Evolutionary conservation across 192 early-diverging fungal species (phyloP).

Genomic region (Entomortierella chlamydospora): DNA sequence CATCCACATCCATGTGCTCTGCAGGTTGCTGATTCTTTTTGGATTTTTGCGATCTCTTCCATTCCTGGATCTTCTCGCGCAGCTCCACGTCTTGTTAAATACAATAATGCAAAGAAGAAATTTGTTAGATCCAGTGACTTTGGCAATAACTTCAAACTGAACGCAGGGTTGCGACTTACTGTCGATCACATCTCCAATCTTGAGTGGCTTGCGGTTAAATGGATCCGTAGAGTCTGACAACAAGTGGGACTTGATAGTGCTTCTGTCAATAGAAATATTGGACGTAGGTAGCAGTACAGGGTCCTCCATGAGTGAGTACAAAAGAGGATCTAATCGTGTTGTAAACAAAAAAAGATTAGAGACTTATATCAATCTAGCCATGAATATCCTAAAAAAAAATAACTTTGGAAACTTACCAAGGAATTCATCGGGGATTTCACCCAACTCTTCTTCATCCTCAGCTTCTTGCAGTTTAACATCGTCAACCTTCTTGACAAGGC

Average conservation of each 20-base stretch:
- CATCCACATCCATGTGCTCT: neutral
- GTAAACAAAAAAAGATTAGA: neutral
- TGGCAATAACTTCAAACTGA: too few species aligned
- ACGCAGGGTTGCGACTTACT: constrained; percentile 59
- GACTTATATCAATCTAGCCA: too few species aligned
- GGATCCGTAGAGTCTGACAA: constrained; percentile 92
- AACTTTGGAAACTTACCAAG: constrained; percentile 63
- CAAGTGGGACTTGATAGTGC: constrained; percentile 89
- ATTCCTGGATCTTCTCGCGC: constrained; percentile 26
- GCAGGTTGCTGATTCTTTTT: constrained; percentile 27
- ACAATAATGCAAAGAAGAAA: neutral
- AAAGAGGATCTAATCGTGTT: constrained; percentile 76
- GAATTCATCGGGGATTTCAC: constrained; percentile 91
- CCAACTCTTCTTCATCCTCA: constrained; percentile 82
- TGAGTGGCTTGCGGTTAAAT: constrained; percentile 91
- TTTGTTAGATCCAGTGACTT: too few species aligned
- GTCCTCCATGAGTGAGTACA: constrained; percentile 91
- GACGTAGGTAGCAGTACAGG: constrained; percentile 93
- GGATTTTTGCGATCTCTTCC: constrained; percentile 31
- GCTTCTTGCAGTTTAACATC: constrained; percentile 68
- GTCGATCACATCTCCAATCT: constrained; percentile 88
- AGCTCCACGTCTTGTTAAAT: constrained; percentile 19
- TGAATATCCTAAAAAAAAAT: too few species aligned
- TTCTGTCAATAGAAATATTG: constrained; percentile 82
- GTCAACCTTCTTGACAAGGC: constrained; percentile 83